Conservation (phyloP, 495 filamentous ascomycete genomes). For the Emericellopsis terricola region DNA sequence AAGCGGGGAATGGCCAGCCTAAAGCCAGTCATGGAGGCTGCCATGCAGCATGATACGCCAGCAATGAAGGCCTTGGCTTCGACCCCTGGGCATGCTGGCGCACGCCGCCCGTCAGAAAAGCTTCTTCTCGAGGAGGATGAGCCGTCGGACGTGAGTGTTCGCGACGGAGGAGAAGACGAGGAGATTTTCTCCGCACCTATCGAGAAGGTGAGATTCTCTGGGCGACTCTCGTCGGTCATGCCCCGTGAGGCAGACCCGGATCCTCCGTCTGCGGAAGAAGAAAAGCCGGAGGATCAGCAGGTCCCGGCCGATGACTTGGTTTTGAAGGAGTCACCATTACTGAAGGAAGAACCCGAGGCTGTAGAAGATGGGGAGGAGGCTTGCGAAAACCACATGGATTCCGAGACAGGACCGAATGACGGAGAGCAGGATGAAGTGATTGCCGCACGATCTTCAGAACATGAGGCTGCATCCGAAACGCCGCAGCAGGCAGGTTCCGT, state of each 20-base stretch:
- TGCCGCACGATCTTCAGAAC: neutral
- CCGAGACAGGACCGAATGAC: neutral
- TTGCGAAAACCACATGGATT: neutral
- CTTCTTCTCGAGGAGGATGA: conserved; percentile 1
- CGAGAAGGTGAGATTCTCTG: conserved; percentile 21
- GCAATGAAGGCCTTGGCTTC: conserved; percentile 2
- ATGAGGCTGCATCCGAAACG: no score
- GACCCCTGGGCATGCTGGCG: conserved; percentile 9
- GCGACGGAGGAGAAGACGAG: conserved; percentile 7
- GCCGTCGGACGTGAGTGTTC: conserved; percentile 5
- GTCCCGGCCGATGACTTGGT: neutral
- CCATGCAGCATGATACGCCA: neutral
- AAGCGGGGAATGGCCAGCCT: conserved; percentile 11
- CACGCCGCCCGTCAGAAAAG: neutral
- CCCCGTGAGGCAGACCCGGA: conserved; percentile 27
- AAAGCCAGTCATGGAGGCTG: neutral
- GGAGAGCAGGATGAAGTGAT: neutral
- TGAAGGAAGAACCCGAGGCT: neutral
- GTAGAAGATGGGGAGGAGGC: neutral
- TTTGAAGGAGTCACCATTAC: neutral
- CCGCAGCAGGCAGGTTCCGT: no score
- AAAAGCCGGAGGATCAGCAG: conserved; percentile 5
- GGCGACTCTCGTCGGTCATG: conserved; percentile 29
- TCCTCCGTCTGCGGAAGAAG: neutral
- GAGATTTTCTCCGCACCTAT: conserved; percentile 13